Percentiles rank a stretch among this genome's conserved stretches.
Conservation (phyloP, 495 filamentous ascomycete species). For the Parmelia sp. region DNA sequence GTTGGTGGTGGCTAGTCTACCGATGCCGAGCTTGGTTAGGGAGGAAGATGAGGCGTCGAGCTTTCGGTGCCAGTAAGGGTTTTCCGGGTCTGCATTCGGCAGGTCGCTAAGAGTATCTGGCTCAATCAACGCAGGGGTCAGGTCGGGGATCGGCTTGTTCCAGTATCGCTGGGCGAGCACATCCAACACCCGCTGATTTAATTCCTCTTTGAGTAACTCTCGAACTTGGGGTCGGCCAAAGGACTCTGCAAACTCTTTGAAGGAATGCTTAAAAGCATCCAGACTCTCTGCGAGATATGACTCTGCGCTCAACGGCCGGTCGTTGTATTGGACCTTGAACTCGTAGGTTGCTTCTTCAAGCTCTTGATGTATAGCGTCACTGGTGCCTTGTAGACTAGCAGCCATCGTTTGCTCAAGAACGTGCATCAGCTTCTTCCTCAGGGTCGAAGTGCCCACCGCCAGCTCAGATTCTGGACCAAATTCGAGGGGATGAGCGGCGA, state of each 20-base stretch:
- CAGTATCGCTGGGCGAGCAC: constrained; percentile 92
- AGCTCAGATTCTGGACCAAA: constrained; percentile 68
- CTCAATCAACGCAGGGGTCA: constrained; percentile 55
- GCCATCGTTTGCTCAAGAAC: constrained; percentile 97
- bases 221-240: constrained; percentile 89
- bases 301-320: constrained; percentile 87
- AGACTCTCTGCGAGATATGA: constrained; percentile 92
- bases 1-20: constrained; percentile 83
- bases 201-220: constrained; percentile 80
- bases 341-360: constrained; percentile 97
- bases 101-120: constrained; percentile 68
- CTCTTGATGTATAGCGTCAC: constrained; percentile 88
- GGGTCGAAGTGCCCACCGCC: constrained; percentile 71
- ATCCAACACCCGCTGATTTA: constrained; percentile 93
- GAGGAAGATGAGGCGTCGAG: constrained; percentile 87
- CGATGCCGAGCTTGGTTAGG: constrained; percentile 88
- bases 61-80: constrained; percentile 86
- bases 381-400: constrained; percentile 75
- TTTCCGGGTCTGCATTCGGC: constrained; percentile 75
- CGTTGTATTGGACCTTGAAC: constrained; percentile 99
- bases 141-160: constrained; percentile 88
- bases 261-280: constrained; percentile 95
- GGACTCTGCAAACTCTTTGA: constrained; percentile 81
- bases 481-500: constrained; percentile 73
- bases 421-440: constrained; percentile 93